Evolutionary conservation across 2,329 filamentous ascomycete genomes (phyloP).

Genomic region (Penicillium sp.): DNA sequence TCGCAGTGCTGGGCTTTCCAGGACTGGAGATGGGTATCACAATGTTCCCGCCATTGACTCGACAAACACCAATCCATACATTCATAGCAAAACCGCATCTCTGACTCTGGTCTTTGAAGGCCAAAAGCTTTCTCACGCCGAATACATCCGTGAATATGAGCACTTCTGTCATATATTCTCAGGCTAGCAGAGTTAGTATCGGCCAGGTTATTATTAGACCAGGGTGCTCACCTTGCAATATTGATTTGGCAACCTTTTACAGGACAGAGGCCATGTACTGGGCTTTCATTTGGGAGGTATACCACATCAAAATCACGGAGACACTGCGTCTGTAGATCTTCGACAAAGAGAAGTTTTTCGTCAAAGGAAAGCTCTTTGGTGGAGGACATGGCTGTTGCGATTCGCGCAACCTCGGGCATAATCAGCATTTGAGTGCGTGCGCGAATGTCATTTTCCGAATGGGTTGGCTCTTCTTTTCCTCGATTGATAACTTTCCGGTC

Average conservation of each 20-base stretch:
- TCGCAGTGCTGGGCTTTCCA: conserved; percentile 11
- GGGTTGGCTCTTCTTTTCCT: conserved; percentile 9
- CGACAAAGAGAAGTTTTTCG: conserved; percentile 12
- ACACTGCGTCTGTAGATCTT: conserved; percentile 9
- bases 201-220: neutral
- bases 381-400: conserved; percentile 12
- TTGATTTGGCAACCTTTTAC: conserved; percentile 7
- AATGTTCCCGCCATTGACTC: conserved; percentile 2
- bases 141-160: conserved; percentile 8
- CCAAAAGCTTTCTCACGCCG: conserved; percentile 1
- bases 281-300: conserved; percentile 14
- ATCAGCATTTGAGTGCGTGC: conserved; percentile 8
- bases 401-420: conserved; percentile 15
- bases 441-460: neutral
- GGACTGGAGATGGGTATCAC: conserved; percentile 7
- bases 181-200: conserved; percentile 4
- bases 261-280: conserved; percentile 7
- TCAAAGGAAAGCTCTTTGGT: conserved; percentile 12
- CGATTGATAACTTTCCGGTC: conserved; percentile 13
- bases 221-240: conserved; percentile 8
- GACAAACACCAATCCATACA: conserved; percentile 9
- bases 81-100: conserved; percentile 10
- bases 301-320: conserved; percentile 12
- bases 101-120: conserved; percentile 1
- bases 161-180: conserved; percentile 8